phyloP scores from a whole-genome alignment of 2,329 filamentous ascomycete genomes.

The Nemania sp. region DNA sequence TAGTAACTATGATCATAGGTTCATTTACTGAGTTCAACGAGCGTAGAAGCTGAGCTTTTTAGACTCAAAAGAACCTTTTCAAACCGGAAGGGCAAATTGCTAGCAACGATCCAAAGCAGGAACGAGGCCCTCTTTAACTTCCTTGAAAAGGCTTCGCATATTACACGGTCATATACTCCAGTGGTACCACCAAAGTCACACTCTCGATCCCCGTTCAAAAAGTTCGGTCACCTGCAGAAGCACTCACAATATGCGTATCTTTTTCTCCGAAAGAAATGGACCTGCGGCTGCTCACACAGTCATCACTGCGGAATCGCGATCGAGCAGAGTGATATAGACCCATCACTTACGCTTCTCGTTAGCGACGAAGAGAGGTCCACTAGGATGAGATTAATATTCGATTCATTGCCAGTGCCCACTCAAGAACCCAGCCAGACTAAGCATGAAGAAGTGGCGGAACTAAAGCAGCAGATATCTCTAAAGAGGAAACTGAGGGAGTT shows the following conservation, averaged over 20 bases:
- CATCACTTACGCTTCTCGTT: too few relatives aligned
- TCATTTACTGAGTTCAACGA: too few relatives aligned
- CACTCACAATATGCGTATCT: not conserved
- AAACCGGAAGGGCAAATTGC: too few relatives aligned
- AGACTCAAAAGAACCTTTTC: too few relatives aligned
- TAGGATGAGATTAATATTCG: too few relatives aligned
- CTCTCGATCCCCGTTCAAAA: not conserved
- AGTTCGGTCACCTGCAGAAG: not conserved
- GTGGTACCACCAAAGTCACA: not conserved
- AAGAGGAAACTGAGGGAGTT: not conserved
- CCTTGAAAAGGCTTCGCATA: too few relatives aligned
- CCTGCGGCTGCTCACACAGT: not conserved
- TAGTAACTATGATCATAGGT: too few relatives aligned
- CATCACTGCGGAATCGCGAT: not conserved
- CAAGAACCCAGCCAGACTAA: not conserved
- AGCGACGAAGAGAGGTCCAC: too few relatives aligned
- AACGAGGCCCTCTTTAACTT: too few relatives aligned
- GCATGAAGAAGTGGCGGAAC: not conserved
- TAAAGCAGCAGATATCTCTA: not conserved
- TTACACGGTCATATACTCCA: too few relatives aligned
- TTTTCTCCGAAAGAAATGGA: not conserved
- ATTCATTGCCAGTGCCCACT: not conserved
- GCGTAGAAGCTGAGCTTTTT: too few relatives aligned
- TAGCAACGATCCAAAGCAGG: too few relatives aligned
- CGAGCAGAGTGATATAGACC: not conserved